Evolutionary conservation across 805 yeast genomes (phyloP).

Genomic region (Starmera amethionina): DNA sequence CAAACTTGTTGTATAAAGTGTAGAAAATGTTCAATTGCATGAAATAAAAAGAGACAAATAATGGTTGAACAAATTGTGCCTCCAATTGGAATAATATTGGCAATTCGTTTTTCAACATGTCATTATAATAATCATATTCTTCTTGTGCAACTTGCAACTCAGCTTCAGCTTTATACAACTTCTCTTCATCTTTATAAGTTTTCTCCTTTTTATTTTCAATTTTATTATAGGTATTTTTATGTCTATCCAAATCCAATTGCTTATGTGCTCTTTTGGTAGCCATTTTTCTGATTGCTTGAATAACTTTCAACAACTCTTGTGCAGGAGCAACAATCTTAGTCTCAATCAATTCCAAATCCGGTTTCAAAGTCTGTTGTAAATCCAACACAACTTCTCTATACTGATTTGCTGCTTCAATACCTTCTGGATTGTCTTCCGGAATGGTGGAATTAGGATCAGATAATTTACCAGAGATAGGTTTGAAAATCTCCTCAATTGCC

Average conservation of each 20-base stretch:
- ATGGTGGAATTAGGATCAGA: slow-evolving; percentile 80
- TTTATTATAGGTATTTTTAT: slow-evolving; percentile 56
- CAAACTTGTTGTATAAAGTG: slow-evolving; percentile 84
- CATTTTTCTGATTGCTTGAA: slow-evolving; percentile 82
- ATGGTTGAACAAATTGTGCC: slow-evolving; percentile 85
- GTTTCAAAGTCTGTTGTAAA: slow-evolving; percentile 75
- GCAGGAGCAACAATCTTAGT: slow-evolving; percentile 86
- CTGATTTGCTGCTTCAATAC: slow-evolving; percentile 88
- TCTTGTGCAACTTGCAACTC: slow-evolving; percentile 87
- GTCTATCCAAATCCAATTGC: slow-evolving; percentile 88
- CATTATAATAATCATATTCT: slow-evolving; percentile 93
- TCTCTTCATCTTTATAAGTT: slow-evolving; percentile 85
- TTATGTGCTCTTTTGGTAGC: slow-evolving; percentile 93
- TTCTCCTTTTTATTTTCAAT: slow-evolving; percentile 75
- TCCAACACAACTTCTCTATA: slow-evolving; percentile 84
- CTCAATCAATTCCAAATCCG: slow-evolving; percentile 89
- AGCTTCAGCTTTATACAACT: slow-evolving; percentile 78
- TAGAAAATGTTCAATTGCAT: slow-evolving; percentile 97
- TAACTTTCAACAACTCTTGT: slow-evolving; percentile 76
- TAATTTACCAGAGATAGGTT: slow-evolving; percentile 88
- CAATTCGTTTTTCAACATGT: slow-evolving; percentile 82
- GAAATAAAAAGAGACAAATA: slow-evolving; percentile 88
- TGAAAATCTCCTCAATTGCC: slow-evolving; percentile 90
- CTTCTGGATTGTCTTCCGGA: slow-evolving; percentile 95
- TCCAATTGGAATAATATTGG: slow-evolving; percentile 84